Evolutionary conservation across 768 basidiomycete genomes (phyloP).

Genomic region (Tulasnella sp.): DNA sequence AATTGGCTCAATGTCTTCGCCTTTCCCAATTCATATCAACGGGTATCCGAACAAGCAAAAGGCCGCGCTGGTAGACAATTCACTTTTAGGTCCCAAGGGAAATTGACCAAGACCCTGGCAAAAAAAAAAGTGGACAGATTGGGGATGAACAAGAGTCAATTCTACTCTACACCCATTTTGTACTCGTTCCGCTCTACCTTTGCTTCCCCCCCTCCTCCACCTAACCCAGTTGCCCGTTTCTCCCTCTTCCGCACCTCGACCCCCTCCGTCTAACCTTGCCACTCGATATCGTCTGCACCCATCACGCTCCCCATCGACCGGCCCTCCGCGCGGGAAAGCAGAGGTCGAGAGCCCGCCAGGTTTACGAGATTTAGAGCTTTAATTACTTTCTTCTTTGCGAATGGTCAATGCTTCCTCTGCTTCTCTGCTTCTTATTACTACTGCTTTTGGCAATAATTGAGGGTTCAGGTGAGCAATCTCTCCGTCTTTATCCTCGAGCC

Average conservation of each 20-base stretch:
- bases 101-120: background rate
- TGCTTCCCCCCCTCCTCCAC: background rate
- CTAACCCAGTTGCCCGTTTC: background rate
- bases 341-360: background rate
- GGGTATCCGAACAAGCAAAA: background rate
- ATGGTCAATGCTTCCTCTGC: background rate
- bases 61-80: background rate
- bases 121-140: background rate
- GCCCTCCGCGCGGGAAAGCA: background rate
- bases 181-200: background rate
- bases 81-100: background rate
- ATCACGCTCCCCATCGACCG: background rate
- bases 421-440: conserved; percentile 13
- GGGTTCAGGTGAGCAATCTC: conserved; percentile 12
- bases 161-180: background rate
- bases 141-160: background rate
- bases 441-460: background rate
- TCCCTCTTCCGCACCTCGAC: conserved; percentile 2
- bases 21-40: background rate
- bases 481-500: background rate
- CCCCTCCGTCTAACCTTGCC: background rate
- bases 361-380: conserved; percentile 12
- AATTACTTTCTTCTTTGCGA: conserved; percentile 4
- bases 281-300: background rate
- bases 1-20: background rate